phyloP scores from a whole-genome alignment of 768 basidiomycete genomes.

The Leccinum aurantiacum region DNA sequence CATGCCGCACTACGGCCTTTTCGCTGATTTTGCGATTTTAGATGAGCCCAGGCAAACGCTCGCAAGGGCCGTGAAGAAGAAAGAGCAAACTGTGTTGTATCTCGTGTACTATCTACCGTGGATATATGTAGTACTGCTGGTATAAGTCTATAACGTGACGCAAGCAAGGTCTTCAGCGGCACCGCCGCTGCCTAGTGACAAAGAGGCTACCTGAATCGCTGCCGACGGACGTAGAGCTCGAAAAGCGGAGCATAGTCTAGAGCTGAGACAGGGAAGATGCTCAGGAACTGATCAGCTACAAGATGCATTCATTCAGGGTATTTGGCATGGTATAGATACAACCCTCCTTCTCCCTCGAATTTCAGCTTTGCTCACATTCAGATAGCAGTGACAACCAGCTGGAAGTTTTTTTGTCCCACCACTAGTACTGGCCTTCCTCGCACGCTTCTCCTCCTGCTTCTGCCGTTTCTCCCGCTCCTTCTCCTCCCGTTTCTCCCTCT shows the following conservation, averaged over 20 bases:
- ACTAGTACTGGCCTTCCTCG: constrained; percentile 10
- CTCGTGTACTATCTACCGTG: constrained; percentile 8
- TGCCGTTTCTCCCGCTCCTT: not conserved
- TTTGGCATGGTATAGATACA: no score
- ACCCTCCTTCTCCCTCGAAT: not conserved
- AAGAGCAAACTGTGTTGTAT: not conserved
- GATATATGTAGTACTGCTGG: not conserved
- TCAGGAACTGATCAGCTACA: no score
- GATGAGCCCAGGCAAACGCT: constrained; percentile 87
- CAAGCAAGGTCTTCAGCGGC: no score
- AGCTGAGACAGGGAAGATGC: no score
- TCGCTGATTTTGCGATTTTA: constrained; percentile 27
- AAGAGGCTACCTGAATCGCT: no score
- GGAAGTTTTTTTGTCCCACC: constrained; percentile 12
- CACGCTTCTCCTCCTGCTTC: constrained; percentile 12
- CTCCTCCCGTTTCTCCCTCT: not conserved
- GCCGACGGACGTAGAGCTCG: no score
- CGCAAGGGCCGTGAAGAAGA: constrained; percentile 55
- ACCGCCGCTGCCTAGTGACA: no score
- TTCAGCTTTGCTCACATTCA: not conserved
- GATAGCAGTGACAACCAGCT: constrained; percentile 19
- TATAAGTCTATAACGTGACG: no score
- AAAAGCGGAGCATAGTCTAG: no score
- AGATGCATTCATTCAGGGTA: no score
- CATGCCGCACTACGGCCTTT: not conserved